phyloP scores from a whole-genome alignment of 2,329 filamentous ascomycete genomes.

The Trichoderma koningiopsis region DNA sequence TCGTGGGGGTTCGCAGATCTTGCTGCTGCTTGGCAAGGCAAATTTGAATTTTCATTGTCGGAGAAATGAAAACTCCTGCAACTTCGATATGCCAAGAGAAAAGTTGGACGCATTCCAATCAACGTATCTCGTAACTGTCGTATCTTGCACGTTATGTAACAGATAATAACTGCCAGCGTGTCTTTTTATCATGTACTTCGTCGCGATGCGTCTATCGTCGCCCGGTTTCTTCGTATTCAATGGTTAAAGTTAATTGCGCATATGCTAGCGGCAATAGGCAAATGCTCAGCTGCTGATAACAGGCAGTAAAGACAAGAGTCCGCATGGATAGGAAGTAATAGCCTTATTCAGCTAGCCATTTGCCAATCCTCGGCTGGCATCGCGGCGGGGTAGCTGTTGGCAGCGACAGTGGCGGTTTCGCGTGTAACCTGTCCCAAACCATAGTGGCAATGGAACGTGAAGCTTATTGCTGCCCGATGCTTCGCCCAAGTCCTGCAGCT shows the following conservation, averaged over 20 bases:
- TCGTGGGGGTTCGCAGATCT: background rate
- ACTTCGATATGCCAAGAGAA: background rate
- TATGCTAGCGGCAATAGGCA: background rate
- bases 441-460: background rate
- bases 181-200: background rate
- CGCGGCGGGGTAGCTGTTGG: constrained; percentile 7
- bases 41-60: background rate
- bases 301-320: background rate
- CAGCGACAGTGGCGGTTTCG: background rate
- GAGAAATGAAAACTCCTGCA: background rate
- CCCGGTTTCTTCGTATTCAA: background rate
- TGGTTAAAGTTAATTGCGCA: background rate
- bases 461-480: background rate
- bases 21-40: background rate
- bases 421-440: background rate
- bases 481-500: background rate
- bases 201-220: background rate
- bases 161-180: background rate
- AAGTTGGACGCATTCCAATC: background rate
- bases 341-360: background rate
- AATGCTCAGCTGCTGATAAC: background rate
- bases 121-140: background rate
- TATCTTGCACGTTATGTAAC: background rate
- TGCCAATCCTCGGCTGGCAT: background rate
- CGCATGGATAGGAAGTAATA: background rate